A percentile compares a stretch with the other conserved stretches of the same genome.
phyloP scores from a whole-genome alignment of 495 filamentous ascomycete genomes.

The Penicillium waksmanii region DNA sequence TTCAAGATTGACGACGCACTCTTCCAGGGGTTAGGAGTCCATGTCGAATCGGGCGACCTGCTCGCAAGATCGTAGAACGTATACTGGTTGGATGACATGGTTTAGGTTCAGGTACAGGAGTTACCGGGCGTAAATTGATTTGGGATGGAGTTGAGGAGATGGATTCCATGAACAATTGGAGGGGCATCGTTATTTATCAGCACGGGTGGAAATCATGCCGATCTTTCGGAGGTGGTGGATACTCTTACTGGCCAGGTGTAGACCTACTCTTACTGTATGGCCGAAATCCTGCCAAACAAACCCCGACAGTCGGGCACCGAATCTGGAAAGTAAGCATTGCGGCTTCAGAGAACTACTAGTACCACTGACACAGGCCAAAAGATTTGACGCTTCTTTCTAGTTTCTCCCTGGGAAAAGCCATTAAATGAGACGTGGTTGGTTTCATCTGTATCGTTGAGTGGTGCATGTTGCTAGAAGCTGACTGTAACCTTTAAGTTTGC shows the following conservation, averaged over 20 bases:
- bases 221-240: neutral
- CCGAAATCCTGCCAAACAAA: neutral
- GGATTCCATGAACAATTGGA: neutral
- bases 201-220: neutral
- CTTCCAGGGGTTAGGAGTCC: constrained; percentile 67
- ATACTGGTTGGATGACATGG: constrained; percentile 12
- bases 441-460: no score
- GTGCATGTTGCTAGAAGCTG: no score
- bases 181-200: neutral
- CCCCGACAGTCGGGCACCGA: neutral
- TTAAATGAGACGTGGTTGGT: no score
- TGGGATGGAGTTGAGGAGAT: neutral
- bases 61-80: constrained; percentile 60
- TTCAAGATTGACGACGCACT: constrained; percentile 41
- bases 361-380: no score
- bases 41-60: constrained; percentile 41
- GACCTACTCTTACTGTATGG: neutral
- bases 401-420: no score
- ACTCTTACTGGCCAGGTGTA: neutral
- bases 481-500: no score
- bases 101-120: neutral
- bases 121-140: neutral
- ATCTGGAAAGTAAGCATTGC: no score
- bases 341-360: no score
- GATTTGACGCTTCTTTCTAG: no score